Evolutionary conservation across 2,329 filamentous ascomycete genomes (phyloP).

Genomic region (Neopestalotiopsis rosae): DNA sequence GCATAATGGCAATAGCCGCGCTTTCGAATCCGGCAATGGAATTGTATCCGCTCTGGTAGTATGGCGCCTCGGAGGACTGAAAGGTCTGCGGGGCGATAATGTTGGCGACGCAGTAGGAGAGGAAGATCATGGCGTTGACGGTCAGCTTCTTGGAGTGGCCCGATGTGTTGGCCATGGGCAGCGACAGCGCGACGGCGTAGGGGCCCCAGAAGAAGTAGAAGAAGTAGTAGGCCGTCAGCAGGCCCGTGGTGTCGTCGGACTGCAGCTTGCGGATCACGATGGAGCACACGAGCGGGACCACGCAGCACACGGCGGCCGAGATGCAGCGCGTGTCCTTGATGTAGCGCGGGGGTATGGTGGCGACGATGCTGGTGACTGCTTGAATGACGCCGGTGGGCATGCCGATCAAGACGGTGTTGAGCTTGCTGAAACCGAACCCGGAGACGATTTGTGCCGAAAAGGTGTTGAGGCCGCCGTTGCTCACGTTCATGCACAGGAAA

Average conservation of each 20-base stretch:
- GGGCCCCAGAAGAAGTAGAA: constrained; percentile 8
- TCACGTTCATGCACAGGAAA: background rate
- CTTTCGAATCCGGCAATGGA: background rate
- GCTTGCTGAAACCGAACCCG: constrained; percentile 5
- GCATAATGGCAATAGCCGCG: background rate
- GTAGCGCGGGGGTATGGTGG: background rate
- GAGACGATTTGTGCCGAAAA: constrained; percentile 6
- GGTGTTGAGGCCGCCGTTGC: background rate
- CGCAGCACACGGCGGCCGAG: constrained; percentile 1
- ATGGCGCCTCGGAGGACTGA: constrained; percentile 37
- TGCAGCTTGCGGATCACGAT: background rate
- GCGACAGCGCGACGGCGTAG: background rate
- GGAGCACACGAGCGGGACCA: background rate
- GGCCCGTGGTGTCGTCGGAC: background rate
- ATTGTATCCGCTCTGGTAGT: background rate
- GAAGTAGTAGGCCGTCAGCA: constrained; percentile 5
- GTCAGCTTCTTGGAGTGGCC: constrained; percentile 43
- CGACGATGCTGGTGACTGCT: background rate
- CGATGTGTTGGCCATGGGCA: constrained; percentile 40
- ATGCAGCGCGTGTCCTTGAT: background rate
- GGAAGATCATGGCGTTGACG: constrained; percentile 38
- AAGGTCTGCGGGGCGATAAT: constrained; percentile 49
- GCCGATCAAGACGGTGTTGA: background rate
- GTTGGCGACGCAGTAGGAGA: constrained; percentile 45
- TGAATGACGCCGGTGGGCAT: background rate